Conservation (phyloP, 2,329 filamentous ascomycete species). For the Alternaria consortialis region DNA sequence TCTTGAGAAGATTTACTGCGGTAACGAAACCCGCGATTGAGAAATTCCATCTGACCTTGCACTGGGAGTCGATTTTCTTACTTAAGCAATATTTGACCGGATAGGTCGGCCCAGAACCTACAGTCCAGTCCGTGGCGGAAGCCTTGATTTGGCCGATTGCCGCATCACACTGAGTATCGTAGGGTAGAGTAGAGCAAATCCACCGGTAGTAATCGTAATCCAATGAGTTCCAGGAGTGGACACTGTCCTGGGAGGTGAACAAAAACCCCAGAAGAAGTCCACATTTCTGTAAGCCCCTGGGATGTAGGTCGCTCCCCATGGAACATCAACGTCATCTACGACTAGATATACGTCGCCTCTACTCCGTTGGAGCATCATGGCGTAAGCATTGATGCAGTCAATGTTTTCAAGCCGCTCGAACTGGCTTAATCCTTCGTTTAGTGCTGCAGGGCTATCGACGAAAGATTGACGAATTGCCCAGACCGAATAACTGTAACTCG, state of each 20-base stretch:
- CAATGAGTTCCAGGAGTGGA: no score
- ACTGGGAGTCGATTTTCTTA: conserved; percentile 20
- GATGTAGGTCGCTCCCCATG: background rate
- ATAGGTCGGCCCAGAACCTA: background rate
- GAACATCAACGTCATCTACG: background rate
- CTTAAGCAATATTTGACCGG: conserved; percentile 27
- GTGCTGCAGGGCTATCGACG: background rate
- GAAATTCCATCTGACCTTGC: conserved; percentile 27
- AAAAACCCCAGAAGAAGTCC: background rate
- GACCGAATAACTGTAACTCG: conserved; percentile 24
- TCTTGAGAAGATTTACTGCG: conserved; percentile 31
- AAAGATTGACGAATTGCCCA: conserved; percentile 15
- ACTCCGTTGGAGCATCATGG: conserved; percentile 15
- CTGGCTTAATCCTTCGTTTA: background rate
- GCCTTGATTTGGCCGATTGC: background rate
- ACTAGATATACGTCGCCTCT: conserved; percentile 26
- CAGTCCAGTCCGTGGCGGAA: conserved; percentile 20
- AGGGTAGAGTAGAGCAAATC: background rate
- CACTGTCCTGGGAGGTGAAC: no score
- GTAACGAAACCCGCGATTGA: conserved; percentile 25
- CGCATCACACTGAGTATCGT: background rate
- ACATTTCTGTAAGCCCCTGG: background rate
- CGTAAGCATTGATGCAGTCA: conserved; percentile 30
- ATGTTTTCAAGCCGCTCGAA: conserved; percentile 7
- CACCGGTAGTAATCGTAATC: background rate